Percentiles rank a stretch among this genome's conserved stretches.
These are phyloP conservation scores for Kalaharituber pfeilii DNA, from an alignment of 2,329 filamentous ascomycete genomes.

Conservation along the genomic window DNA sequence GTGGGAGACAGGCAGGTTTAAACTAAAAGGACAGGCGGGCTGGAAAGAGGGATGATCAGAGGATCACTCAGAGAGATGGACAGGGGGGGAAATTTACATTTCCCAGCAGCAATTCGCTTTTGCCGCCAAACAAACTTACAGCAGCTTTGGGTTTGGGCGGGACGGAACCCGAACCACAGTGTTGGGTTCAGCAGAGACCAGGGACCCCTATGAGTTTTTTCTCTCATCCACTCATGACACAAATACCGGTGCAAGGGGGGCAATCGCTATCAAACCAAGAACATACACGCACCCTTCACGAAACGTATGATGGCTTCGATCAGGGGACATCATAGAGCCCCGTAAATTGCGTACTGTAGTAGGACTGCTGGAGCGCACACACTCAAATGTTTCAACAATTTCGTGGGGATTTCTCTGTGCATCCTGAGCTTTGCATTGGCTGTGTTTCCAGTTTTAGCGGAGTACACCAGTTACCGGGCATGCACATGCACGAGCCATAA, in stretches of 20 bases:
- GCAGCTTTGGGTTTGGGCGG: neutral
- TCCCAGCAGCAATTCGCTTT: neutral
- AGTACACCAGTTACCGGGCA: neutral
- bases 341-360: too few species aligned
- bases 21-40: constrained; percentile 12
- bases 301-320: too few species aligned
- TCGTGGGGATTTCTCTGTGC: too few species aligned
- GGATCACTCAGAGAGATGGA: constrained; percentile 3
- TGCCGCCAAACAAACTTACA: neutral
- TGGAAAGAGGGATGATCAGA: constrained; percentile 3
- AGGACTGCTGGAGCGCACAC: too few species aligned
- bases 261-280: constrained; percentile 4
- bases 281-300: too few species aligned
- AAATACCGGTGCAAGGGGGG: constrained; percentile 3
- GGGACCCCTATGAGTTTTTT: constrained; percentile 6
- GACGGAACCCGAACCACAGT: constrained; percentile 14
- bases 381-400: too few species aligned
- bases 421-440: too few species aligned
- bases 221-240: neutral
- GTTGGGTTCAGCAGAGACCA: constrained; percentile 13
- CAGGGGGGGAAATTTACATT: constrained; percentile 6
- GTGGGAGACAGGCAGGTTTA: constrained; percentile 6
- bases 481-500: neutral
- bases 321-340: too few species aligned
- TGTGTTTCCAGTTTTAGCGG: too few species aligned